phyloP scores from a whole-genome alignment of 495 filamentous ascomycete species.

The Neurospora tetrasperma region DNA sequence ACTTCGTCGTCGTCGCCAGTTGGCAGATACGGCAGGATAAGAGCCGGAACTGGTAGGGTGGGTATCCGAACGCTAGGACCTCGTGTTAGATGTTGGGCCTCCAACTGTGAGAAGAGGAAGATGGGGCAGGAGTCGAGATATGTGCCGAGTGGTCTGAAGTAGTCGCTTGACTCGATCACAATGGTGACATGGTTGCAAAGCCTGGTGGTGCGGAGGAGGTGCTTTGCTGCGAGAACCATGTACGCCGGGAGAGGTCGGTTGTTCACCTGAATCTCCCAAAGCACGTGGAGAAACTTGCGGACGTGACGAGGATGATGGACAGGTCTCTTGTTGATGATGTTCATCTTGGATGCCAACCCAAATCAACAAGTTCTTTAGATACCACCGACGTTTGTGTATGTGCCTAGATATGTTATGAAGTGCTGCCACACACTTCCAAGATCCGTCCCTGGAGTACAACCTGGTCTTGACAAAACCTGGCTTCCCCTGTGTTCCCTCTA shows the following conservation, averaged over 20 bases:
- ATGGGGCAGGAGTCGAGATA: slow-evolving; percentile 7
- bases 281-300: slow-evolving; percentile 3
- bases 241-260: slow-evolving; percentile 6
- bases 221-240: slow-evolving; percentile 9
- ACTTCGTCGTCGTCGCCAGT: neutral
- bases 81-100: slow-evolving; percentile 25
- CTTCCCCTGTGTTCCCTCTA: neutral
- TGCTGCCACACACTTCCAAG: neutral
- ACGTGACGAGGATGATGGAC: neutral
- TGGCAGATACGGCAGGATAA: slow-evolving; percentile 11
- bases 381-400: neutral
- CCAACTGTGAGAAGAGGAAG: slow-evolving; percentile 29
- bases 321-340: neutral
- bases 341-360: neutral
- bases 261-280: slow-evolving; percentile 7
- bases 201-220: slow-evolving; percentile 5
- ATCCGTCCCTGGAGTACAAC: neutral
- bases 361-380: neutral
- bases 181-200: slow-evolving; percentile 8
- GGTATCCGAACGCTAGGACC: slow-evolving; percentile 5
- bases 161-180: slow-evolving; percentile 3
- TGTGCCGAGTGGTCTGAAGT: neutral
- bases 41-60: slow-evolving; percentile 12
- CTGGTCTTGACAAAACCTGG: neutral
- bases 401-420: neutral